These are phyloP conservation scores for Trypanosoma conorhini DNA, from an alignment of 208 protist genomes.

Conservation along the genomic window DNA sequence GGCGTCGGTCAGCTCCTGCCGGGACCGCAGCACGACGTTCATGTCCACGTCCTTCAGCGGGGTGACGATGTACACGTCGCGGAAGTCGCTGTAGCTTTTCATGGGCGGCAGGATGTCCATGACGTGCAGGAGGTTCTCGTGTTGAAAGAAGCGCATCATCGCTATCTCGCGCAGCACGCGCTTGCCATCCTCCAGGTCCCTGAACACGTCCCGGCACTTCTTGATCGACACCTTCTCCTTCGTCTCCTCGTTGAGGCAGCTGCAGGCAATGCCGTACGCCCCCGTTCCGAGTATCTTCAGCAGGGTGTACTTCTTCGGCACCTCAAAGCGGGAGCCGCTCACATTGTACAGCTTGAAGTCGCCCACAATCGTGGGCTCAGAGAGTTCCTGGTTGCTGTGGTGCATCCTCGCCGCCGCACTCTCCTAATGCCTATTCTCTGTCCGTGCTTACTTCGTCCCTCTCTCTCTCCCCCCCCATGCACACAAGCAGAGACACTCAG, in stretches of 20 bases:
- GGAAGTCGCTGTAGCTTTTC: constrained; percentile 91
- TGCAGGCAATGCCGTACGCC: constrained; percentile 96
- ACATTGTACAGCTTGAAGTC: constrained; percentile 90
- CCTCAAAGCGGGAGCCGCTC: constrained; percentile 80
- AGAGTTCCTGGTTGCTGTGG: constrained; percentile 85
- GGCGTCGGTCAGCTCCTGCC: constrained; percentile 88
- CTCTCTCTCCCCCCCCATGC: too few species aligned
- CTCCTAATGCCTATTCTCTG: too few species aligned
- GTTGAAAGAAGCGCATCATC: constrained; percentile 93
- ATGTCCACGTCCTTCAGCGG: constrained; percentile 97
- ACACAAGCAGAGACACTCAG: neutral
- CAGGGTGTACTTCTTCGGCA: constrained; percentile 75
- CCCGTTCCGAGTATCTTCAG: constrained; percentile 95
- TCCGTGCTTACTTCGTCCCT: too few species aligned
- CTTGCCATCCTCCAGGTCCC: constrained; percentile 92
- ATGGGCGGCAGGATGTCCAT: constrained; percentile 93
- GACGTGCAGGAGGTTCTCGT: constrained; percentile 93
- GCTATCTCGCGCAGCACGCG: constrained; percentile 93
- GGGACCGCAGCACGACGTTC: constrained; percentile 92
- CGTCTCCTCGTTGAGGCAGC: constrained; percentile 76
- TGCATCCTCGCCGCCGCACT: too few species aligned
- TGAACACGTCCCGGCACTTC: constrained; percentile 87
- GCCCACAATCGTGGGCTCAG: constrained; percentile 73
- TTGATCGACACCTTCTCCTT: constrained; percentile 71
- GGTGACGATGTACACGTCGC: constrained; percentile 97